Evolutionary conservation across 257 asterid species (phyloP).

Genomic region (Salvia miltiorrhiza): DNA sequence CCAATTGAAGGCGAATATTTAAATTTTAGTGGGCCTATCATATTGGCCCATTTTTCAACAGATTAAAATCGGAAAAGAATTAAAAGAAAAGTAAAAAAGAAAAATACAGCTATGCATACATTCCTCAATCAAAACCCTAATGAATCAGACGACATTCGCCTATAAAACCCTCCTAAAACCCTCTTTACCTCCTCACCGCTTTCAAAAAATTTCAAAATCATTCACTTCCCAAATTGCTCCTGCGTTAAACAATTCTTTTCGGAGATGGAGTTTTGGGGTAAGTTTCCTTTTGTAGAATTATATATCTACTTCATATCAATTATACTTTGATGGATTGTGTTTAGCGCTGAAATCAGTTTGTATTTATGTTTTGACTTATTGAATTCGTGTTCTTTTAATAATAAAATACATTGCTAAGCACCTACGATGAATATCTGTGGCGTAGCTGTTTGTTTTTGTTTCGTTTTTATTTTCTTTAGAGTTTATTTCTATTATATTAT

Average conservation of each 20-base stretch:
- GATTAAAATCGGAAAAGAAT: not conserved
- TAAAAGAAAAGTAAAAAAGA: not conserved
- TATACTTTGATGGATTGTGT: too few relatives aligned
- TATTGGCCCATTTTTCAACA: not conserved
- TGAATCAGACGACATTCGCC: not conserved
- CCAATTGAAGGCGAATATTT: not conserved
- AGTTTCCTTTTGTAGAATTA: not conserved
- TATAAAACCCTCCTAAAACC: conserved; percentile 37
- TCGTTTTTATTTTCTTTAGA: not conserved
- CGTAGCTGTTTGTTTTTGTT: not conserved
- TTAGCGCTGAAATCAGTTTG: too few relatives aligned
- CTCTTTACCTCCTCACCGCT: conserved; percentile 27
- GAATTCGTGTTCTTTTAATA: too few relatives aligned
- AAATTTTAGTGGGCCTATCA: not conserved
- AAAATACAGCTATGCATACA: too few relatives aligned
- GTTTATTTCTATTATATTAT: not conserved
- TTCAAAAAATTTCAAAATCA: not conserved
- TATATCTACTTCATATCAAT: too few relatives aligned
- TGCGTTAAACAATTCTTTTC: not conserved
- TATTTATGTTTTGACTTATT: not conserved
- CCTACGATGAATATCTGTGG: too few relatives aligned
- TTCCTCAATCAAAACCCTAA: conserved; percentile 36
- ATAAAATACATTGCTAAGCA: too few relatives aligned
- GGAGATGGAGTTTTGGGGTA: conserved; percentile 75
- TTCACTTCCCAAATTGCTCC: not conserved